Base-by-base conservation (phyloP, 129 eudicot species). In the Chrysanthemum lavandulifolium region DNA sequence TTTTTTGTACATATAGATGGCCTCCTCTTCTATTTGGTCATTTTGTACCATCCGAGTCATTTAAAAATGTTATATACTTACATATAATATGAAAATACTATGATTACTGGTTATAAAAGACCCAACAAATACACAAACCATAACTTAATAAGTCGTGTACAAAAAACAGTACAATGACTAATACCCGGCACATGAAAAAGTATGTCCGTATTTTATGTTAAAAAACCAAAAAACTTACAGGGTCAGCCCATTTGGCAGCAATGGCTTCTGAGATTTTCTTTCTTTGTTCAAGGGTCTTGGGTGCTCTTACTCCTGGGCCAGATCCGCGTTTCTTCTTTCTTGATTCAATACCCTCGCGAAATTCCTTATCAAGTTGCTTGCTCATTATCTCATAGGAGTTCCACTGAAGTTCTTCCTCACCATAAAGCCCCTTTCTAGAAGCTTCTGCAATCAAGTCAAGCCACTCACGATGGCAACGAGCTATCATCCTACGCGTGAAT, bases 171-270 rank as follows among this genome's bases (percentile, higher is more conserved):
- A 33, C 43, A 36, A 5, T 36, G 43, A 36, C 43, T 6, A 36
- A 5, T 6, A 40, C 1, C 2, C 2, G 10, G 2, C 0, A 40
- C 47, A 40, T 40, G 47, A 6, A 40, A 40, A 6, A 40, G 47
- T 40, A 40, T 40, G 47, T 40, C 2, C 0, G 10, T 40, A 40
- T 40, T 1, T 53, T 15, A 53, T 53, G 58, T 6, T 15, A 40
- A 31, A 31, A 9, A 70, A 19, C 6, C 43, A 14, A 50, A 18
- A 45, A 58, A 48, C 99, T 90, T 84, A 94, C 99, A 65, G 99
- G 99, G 90, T 94, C 99, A 49, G 97, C 96, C 99, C 99, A 94
- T 84, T 94, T 94, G 68, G 99, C 97, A 77, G 91, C 85, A 79
- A 94, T 86, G 53, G 99, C 89, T 68, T 70, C 97, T 65, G 99